These are phyloP conservation scores for Macrophomina tecta DNA, from an alignment of 2,329 filamentous ascomycete species.

Conservation along the genomic window DNA sequence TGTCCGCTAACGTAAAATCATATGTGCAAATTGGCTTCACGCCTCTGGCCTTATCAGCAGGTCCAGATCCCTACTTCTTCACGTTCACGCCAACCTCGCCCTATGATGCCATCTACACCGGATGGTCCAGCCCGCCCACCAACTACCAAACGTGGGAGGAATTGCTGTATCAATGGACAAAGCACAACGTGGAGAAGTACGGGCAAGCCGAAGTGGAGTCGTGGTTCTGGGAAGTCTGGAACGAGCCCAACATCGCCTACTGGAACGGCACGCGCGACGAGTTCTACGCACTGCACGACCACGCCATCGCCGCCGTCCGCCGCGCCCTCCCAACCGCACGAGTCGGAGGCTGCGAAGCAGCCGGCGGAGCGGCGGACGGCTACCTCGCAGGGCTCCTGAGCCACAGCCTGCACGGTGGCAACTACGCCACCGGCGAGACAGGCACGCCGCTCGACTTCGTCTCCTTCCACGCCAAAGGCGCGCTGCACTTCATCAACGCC, in stretches of 20 bases:
- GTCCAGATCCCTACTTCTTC: conserved; percentile 23
- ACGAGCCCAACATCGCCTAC: conserved; percentile 24
- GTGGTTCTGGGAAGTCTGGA: conserved; percentile 28
- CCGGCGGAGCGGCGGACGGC: conserved; percentile 9
- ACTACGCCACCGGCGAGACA: conserved; percentile 17
- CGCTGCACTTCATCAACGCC: conserved; percentile 11
- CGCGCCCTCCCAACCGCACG: conserved; percentile 18
- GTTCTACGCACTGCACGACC: conserved; percentile 16
- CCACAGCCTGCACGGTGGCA: conserved; percentile 17
- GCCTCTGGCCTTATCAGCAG: conserved; percentile 9
- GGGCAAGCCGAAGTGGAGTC: conserved; percentile 11
- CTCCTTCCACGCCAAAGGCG: conserved; percentile 25
- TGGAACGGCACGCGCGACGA: conserved; percentile 22
- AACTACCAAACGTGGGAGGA: conserved; percentile 22
- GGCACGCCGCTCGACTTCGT: conserved; percentile 26
- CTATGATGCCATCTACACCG: conserved; percentile 25
- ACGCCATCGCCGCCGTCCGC: conserved; percentile 12
- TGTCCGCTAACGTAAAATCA: conserved; percentile 6
- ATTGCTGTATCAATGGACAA: conserved; percentile 23
- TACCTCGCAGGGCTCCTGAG: conserved; percentile 18
- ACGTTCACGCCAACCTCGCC: conserved; percentile 19
- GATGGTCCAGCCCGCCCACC: conserved; percentile 22
- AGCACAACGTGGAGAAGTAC: conserved; percentile 10
- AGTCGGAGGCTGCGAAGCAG: conserved; percentile 12
- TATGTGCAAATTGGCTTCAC: conserved; percentile 25